Evolutionary conservation across 2,329 filamentous ascomycete species (phyloP), one percentile per base, ranked within the genome.

Genomic region (Coniochaeta pulveracea): DNA sequence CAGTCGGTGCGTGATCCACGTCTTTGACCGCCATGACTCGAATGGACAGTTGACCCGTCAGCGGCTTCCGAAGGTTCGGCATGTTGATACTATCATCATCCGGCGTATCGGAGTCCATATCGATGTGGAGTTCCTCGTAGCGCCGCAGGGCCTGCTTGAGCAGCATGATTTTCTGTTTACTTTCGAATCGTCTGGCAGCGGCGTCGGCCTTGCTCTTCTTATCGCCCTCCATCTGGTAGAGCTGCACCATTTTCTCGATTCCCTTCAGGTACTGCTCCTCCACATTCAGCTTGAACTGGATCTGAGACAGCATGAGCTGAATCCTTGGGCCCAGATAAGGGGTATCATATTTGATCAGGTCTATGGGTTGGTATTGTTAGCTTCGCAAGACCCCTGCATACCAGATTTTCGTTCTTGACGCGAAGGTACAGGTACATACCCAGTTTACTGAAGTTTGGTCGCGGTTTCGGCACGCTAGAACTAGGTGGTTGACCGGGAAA

Each of bases 221-320:
- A 54, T 98, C 91, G 19, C 91, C 89, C 56, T 96, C 91, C 72
- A 96, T 91, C 53, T 91, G 80, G 54, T 98, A 98, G 22, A 98
- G 68, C 55, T 91, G 85, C 29, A 95, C 85, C 91, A 98, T 96
- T 65, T 98, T 98, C 60, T 98, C 91, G 47, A 98, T 91, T 40
- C 91, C 91, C 51, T 93, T 93, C 44, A 96, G 86, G 60, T 98
- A 98, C 60, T 98, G 91, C 55, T 95, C 93, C 57, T 98, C 91
- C 18, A 98, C 91, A 45, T 91, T 94, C 40, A 98, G 72, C 64
- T 98, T 98, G 66, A 98, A 98, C 58, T 96, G 86, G 42, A 98
- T 80, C 58, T 98, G 91, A 30, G 91, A 93, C 51, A 98, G 67
- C 91, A 98, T 98, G 50, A 96, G 82, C 63, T 98, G 91, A 50